A percentile compares a stretch with the other conserved stretches of the same genome.
These are phyloP conservation scores for Eucalyptus cloeziana DNA, from an alignment of 345 rosid genomes.

Conservation along the genomic window DNA sequence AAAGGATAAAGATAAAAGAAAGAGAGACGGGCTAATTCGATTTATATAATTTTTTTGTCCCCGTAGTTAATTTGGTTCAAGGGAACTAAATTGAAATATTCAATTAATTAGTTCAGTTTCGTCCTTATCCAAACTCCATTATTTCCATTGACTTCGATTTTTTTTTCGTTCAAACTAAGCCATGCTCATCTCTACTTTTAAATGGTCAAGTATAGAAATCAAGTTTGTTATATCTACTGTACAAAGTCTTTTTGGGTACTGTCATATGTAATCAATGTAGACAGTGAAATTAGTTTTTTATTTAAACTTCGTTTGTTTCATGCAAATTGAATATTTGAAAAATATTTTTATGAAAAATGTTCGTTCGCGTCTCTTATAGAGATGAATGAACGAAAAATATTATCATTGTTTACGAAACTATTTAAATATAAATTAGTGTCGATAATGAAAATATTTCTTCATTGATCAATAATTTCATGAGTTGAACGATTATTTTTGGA, in stretches of 20 bases:
- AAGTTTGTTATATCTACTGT: neutral
- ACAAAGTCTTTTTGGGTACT: neutral
- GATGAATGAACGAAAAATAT: neutral
- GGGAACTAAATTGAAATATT: neutral
- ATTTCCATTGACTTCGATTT: neutral
- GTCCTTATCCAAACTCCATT: neutral
- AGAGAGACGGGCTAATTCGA: neutral
- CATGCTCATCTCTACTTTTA: neutral
- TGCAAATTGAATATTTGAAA: neutral
- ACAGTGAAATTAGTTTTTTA: neutral
- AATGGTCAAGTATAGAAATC: neutral
- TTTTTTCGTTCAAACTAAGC: neutral
- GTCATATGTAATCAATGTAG: neutral
- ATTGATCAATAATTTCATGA: neutral
- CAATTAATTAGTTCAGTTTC: neutral
- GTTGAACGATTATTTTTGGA: neutral
- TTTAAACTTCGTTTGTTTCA: neutral
- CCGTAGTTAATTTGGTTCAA: neutral
- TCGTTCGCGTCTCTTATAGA: accelerated
- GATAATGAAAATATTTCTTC: neutral
- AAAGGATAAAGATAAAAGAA: neutral
- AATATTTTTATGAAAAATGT: neutral
- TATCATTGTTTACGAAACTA: accelerated
- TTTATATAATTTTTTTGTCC: neutral
- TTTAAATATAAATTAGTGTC: neutral